A percentile compares a stretch with the other conserved stretches of the same genome.
Evolutionary conservation across 164 flowering plant species (phyloP).

Genomic region (Platanus orientalis): DNA sequence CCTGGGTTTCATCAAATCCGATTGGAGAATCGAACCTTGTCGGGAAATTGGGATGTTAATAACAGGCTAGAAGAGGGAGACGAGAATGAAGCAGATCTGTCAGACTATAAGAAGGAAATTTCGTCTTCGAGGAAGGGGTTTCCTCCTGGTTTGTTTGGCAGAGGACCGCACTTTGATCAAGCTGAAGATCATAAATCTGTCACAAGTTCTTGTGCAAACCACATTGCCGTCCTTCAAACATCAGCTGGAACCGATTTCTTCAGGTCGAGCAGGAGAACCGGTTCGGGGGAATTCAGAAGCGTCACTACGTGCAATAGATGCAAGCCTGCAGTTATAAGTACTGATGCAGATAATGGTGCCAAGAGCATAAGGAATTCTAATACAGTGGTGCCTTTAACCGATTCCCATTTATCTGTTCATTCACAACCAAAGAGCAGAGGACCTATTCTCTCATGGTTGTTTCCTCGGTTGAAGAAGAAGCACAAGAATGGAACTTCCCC

Average conservation of each 20-base stretch:
- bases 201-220: too few relatives aligned
- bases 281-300: conserved; percentile 53
- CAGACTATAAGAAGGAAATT: too few relatives aligned
- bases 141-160: too few relatives aligned
- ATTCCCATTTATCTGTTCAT: conserved; percentile 43
- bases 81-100: too few relatives aligned
- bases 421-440: conserved; percentile 53
- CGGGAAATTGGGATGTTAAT: neutral
- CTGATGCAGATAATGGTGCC: neutral
- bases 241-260: too few relatives aligned
- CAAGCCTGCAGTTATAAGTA: too few relatives aligned
- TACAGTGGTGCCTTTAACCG: conserved; percentile 50
- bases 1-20: conserved; percentile 42
- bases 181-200: too few relatives aligned
- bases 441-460: too few relatives aligned
- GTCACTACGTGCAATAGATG: neutral
- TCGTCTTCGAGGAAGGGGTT: too few relatives aligned
- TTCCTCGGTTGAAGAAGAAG: conserved; percentile 67
- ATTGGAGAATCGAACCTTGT: conserved; percentile 27
- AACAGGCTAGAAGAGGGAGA: conserved; percentile 1
- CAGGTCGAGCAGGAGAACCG: conserved; percentile 28
- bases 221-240: too few relatives aligned
- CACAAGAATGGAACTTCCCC: conserved; percentile 58
- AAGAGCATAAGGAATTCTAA: conserved; percentile 15
- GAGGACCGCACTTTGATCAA: too few relatives aligned